These are phyloP conservation scores for Margaritispora aquatica DNA, from an alignment of 495 filamentous ascomycete genomes.

Conservation along the genomic window DNA sequence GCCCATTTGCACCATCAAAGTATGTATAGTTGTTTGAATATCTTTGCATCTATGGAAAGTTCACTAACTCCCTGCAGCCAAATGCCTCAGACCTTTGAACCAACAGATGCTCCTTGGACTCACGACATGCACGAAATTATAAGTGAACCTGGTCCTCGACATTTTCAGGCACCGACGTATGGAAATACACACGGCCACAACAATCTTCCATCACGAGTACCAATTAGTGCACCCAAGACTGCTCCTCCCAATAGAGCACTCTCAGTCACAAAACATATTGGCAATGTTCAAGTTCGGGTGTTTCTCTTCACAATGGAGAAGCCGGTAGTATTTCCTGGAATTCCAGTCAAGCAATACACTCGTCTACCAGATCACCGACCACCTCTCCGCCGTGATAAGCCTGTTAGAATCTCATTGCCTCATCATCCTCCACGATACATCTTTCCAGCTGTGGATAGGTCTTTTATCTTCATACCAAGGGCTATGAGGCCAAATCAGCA, in stretches of 20 bases:
- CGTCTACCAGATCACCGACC: slow-evolving; percentile 92
- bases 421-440: slow-evolving; percentile 76
- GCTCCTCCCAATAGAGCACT: slow-evolving; percentile 54
- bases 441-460: slow-evolving; percentile 80
- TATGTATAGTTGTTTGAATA: slow-evolving; percentile 32
- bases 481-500: slow-evolving; percentile 90
- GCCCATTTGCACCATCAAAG: slow-evolving; percentile 52
- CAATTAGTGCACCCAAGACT: slow-evolving; percentile 32
- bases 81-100: slow-evolving; percentile 39
- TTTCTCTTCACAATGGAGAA: slow-evolving; percentile 67
- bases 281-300: slow-evolving; percentile 78
- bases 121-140: slow-evolving; percentile 94
- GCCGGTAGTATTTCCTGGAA: slow-evolving; percentile 60
- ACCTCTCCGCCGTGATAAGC: slow-evolving; percentile 91
- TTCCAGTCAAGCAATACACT: slow-evolving; percentile 80
- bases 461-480: slow-evolving; percentile 97
- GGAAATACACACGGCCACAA: slow-evolving; percentile 29
- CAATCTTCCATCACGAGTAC: slow-evolving; percentile 34
- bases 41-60: not conserved
- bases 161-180: slow-evolving; percentile 30
- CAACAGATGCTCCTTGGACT: slow-evolving; percentile 71
- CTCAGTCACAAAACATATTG: slow-evolving; percentile 54
- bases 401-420: slow-evolving; percentile 89
- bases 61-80: slow-evolving; percentile 16
- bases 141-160: slow-evolving; percentile 30